Evolutionary conservation across 192 early-diverging fungal genomes (phyloP).

Genomic region (Dissophora globulifera): DNA sequence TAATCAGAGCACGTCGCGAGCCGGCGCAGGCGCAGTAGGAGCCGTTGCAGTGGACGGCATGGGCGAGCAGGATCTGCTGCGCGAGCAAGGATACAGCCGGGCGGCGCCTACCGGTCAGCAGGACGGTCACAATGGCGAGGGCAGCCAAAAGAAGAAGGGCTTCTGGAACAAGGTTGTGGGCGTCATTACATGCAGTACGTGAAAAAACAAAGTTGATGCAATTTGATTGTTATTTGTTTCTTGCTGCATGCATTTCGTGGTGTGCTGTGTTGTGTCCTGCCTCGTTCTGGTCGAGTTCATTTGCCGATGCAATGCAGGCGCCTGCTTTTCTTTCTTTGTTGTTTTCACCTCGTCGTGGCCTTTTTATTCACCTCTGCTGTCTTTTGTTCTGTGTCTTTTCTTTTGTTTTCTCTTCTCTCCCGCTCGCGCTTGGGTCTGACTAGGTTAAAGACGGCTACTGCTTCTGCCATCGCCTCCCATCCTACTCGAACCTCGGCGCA

Average conservation of each 20-base stretch:
- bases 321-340: neutral
- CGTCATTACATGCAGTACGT: slow-evolving; percentile 61
- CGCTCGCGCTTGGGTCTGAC: too few relatives aligned
- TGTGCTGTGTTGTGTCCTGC: neutral
- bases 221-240: too few relatives aligned
- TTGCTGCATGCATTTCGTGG: neutral
- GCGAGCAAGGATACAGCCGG: slow-evolving; percentile 43
- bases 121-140: slow-evolving; percentile 30
- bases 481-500: too few relatives aligned
- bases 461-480: too few relatives aligned
- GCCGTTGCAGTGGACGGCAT: neutral
- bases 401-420: neutral
- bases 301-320: too few relatives aligned
- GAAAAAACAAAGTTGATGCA: too few relatives aligned
- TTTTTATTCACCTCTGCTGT: neutral
- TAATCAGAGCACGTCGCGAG: slow-evolving; percentile 27
- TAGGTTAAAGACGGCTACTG: too few relatives aligned
- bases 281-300: too few relatives aligned
- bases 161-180: slow-evolving; percentile 59
- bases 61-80: slow-evolving; percentile 33
- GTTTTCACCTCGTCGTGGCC: neutral
- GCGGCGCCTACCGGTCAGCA: slow-evolving; percentile 22
- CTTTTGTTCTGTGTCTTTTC: neutral
- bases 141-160: slow-evolving; percentile 48
- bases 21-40: neutral